phyloP scores from a whole-genome alignment of 257 asterid genomes.

The Coffea canephora region DNA sequence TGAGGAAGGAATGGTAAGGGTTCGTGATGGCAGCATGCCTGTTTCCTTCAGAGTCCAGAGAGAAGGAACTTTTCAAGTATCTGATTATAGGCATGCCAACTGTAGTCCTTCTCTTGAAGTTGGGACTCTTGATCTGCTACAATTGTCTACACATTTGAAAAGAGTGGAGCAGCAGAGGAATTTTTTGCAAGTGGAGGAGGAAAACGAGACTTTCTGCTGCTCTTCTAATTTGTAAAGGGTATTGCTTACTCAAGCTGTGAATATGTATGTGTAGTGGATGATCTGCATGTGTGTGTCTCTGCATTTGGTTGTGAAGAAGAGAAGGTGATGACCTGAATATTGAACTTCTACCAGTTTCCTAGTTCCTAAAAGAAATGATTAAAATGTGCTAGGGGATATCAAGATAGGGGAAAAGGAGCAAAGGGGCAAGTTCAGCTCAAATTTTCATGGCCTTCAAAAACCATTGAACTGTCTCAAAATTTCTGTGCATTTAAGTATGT shows the following conservation, averaged over 20 bases:
- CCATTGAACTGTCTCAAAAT: too few relatives aligned
- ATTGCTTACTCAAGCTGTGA: neutral
- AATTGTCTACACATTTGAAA: slow-evolving; percentile 56
- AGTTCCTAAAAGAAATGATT: neutral
- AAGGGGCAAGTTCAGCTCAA: neutral
- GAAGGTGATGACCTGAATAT: too few relatives aligned
- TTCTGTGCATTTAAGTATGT: too few relatives aligned
- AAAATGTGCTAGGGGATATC: neutral
- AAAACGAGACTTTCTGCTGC: slow-evolving; percentile 27
- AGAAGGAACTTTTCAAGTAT: slow-evolving; percentile 15
- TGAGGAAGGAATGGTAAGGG: slow-evolving; percentile 7
- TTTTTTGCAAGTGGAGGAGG: slow-evolving; percentile 39
- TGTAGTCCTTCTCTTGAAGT: slow-evolving; percentile 21
- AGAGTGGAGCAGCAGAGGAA: slow-evolving; percentile 57
- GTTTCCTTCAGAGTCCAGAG: slow-evolving; percentile 11
- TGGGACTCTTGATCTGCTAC: slow-evolving; percentile 43
- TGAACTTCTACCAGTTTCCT: neutral
- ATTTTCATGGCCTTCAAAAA: too few relatives aligned
- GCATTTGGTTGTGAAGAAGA: neutral
- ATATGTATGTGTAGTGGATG: neutral
- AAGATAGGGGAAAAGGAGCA: neutral
- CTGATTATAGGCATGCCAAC: slow-evolving; percentile 2
- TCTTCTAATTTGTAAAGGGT: slow-evolving; percentile 26
- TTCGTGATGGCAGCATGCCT: slow-evolving; percentile 6
- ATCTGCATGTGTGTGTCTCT: neutral